Conservation (phyloP, 768 basidiomycete species). For the Astraeus odoratus region DNA sequence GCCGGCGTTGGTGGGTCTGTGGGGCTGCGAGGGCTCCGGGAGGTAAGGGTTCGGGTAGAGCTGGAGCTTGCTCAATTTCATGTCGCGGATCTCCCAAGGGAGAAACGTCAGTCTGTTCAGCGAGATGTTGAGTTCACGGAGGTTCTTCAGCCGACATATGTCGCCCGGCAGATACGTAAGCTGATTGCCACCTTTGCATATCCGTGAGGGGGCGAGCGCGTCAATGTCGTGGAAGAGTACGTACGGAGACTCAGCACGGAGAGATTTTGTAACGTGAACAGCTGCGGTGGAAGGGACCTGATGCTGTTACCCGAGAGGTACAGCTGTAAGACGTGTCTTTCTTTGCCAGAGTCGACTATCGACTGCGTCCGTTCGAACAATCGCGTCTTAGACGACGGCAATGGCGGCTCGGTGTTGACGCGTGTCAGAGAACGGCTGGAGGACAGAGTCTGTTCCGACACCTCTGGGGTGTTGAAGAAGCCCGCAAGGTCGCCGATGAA, state of each 20-base stretch:
- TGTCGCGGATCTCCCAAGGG: conserved; percentile 57
- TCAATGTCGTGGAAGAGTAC: conserved; percentile 20
- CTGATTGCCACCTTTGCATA: conserved; percentile 44
- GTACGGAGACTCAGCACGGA: conserved; percentile 59
- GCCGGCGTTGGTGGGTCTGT: conserved; percentile 2
- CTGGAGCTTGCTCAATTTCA: conserved; percentile 42
- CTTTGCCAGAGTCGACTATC: conserved; percentile 28
- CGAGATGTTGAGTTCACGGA: conserved; percentile 55
- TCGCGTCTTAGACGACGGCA: conserved; percentile 17
- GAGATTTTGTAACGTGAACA: conserved; percentile 51
- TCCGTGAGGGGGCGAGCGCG: not conserved
- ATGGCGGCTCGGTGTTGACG: conserved; percentile 28
- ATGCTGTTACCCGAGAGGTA: conserved; percentile 53
- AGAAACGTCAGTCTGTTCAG: conserved; percentile 53
- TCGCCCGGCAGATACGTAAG: conserved; percentile 57
- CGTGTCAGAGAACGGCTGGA: conserved; percentile 27
- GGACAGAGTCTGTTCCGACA: conserved; percentile 23
- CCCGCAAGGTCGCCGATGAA: conserved; percentile 38
- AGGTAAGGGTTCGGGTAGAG: conserved; percentile 60
- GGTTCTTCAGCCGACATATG: conserved; percentile 44
- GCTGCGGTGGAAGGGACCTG: conserved; percentile 42
- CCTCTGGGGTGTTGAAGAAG: conserved; percentile 38
- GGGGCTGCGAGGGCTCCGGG: conserved; percentile 21
- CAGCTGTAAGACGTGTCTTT: conserved; percentile 47
- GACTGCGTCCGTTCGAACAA: conserved; percentile 23